Evolutionary conservation across 805 yeast genomes (phyloP).

Genomic region (Cyberlindnera maclurae): DNA sequence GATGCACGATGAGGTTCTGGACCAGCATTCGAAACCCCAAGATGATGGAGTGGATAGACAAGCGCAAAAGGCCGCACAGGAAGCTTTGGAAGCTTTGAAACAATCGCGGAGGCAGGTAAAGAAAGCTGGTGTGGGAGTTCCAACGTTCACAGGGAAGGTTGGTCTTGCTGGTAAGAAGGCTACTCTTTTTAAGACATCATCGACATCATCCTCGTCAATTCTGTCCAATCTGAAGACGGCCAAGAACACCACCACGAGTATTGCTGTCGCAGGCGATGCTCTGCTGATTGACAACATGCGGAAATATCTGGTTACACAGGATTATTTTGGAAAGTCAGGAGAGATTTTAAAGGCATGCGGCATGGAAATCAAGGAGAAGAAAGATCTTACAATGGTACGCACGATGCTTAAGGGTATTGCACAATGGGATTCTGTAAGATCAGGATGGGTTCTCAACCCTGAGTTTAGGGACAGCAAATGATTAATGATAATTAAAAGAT

Average conservation of each 20-base stretch:
- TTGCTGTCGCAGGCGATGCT: slow-evolving; percentile 4
- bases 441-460: slow-evolving; percentile 60
- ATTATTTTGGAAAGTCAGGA: slow-evolving; percentile 40
- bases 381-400: slow-evolving; percentile 54
- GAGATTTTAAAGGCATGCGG: slow-evolving; percentile 36
- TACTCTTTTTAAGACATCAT: slow-evolving; percentile 8
- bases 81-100: slow-evolving; percentile 49
- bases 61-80: slow-evolving; percentile 50
- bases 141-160: slow-evolving; percentile 94
- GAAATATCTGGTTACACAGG: slow-evolving; percentile 29
- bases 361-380: slow-evolving; percentile 36
- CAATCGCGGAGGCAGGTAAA: slow-evolving; percentile 42
- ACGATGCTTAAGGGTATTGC: slow-evolving; percentile 65
- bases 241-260: slow-evolving; percentile 12
- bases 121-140: slow-evolving; percentile 57
- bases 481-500: neutral
- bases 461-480: slow-evolving; percentile 32
- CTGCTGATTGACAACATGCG: slow-evolving; percentile 33
- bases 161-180: slow-evolving; percentile 69
- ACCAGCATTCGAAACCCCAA: slow-evolving; percentile 32
- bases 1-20: slow-evolving; percentile 72
- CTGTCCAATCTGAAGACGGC: slow-evolving; percentile 40
- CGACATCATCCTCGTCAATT: slow-evolving; percentile 41
- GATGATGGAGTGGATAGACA: slow-evolving; percentile 43
- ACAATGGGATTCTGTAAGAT: slow-evolving; percentile 48